Evolutionary conservation across 768 basidiomycete species (phyloP), one percentile per base, ranked within the genome.

Genomic region (Rhodotorula graminis): DNA sequence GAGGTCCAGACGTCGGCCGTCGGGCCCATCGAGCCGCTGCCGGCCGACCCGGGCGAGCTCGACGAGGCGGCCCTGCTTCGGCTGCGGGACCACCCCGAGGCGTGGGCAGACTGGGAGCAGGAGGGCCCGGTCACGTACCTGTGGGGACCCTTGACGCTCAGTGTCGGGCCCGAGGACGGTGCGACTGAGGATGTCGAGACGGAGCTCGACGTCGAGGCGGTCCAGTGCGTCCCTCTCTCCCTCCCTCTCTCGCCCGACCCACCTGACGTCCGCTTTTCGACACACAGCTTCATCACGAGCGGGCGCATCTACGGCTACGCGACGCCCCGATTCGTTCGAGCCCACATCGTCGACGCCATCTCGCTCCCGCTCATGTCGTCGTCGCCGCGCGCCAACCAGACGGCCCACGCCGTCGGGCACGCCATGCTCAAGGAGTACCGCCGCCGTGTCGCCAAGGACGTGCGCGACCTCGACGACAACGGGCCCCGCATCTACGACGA

Each of bases 301-400:
- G 78, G 78, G 15, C 59, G 61, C 40, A 47, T 78, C 67, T 77
- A 72, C 55, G 69, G 71, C 47, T 76, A 67, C 59, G 77, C 73
- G 6, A 72, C 76, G 6, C 69, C 76, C 1, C 55, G 50, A 25
- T 58, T 57, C 46, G 47, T 64, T 4, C 57, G 37, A 4, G 59
- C 65, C 2, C 69, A 67, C 33, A 27, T 70, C 44, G 56, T 69
- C 67, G 64, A 69, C 18, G 27, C 58, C 33, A 40, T 58, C 40
- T 64, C 64, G 10, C 69, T 70, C 31, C 69, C 73, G 12, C 60
- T 57, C 56, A 52, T 27, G 49, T 23, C 60, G 21, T n/a, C 47
- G 8, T 33, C 10, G 7, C 3, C 63, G 25, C 50, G 29, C 29
- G n/a, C 59, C 2, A 70, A 70, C 47, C 42, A 50, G 2, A 74